Evolutionary conservation across 108 stramenopile species (phyloP), one percentile per base, ranked within the genome.

Genomic region (Cyclostephanos invisitatus): DNA sequence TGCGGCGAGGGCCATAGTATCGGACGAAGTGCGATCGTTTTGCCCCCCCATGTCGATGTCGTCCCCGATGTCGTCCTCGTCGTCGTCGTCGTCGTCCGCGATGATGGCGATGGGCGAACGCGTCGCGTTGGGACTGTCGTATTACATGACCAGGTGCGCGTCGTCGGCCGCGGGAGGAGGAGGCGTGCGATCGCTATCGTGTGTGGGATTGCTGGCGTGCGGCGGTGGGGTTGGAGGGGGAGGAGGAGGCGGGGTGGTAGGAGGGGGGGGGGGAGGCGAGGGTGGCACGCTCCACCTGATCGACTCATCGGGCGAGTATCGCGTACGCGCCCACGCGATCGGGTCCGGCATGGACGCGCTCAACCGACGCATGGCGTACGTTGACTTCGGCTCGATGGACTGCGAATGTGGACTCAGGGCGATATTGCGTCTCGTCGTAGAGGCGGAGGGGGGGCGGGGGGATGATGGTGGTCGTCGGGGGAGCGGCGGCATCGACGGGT

Each of bases 301-400:
- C 3, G 91, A 92, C 78, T 63, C 83, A 7, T 89, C 86, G n/a
- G 91, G 91, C 15, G 62, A 85, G 0, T 80, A 92, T 77, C 80
- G 72, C 3, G 83, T 89, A 10, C 78, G 87, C 35, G 88, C 87
- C 18, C 80, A 86, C 70, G 88, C 88, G 20, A 62, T 92, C 38
- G 91, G 91, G 25, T 48, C 48, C 27, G 89, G 87, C 7, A 9
- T 57, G 55, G 15, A 56, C 20, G 83, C 54, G 42, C 38, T 75
- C 27, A 63, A 81, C 51, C 28, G 59, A 49, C 63, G 60, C 7
- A 70, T 81, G 69, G 69, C 55, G 21, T 71, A 56, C 55, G 70
- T 81, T 0, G 51, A 74, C 74, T 81, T 81, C 56, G 57, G 42
- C 25, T 46, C 9, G 20, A 75, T 81, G 64, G 36, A 48, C 38